phyloP scores from a whole-genome alignment of 106 monocot species.

The Dioscorea zingiberensis region DNA sequence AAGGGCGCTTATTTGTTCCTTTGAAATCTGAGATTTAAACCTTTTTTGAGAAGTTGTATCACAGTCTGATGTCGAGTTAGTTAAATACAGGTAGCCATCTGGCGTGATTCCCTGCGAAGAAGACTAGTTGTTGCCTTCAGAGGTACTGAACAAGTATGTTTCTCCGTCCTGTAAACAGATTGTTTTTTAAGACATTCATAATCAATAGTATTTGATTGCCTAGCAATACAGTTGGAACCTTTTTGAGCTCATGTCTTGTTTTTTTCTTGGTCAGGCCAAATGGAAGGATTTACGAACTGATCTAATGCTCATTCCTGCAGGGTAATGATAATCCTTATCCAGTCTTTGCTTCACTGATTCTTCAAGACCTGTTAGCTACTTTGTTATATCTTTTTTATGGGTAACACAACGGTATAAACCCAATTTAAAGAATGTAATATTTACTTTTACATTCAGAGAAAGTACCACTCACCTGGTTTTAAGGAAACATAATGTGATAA shows the following conservation, averaged over 20 bases:
- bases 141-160: conserved; percentile 93
- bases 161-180: not conserved
- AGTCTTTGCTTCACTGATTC: too few relatives aligned
- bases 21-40: not conserved
- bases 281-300: conserved; percentile 96
- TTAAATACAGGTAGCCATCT: conserved; percentile 70
- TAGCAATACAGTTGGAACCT: not conserved
- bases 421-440: too few relatives aligned
- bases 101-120: conserved; percentile 72
- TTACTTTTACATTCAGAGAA: too few relatives aligned
- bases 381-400: too few relatives aligned
- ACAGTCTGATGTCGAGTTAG: not conserved
- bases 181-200: not conserved
- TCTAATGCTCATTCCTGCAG: conserved; percentile 79
- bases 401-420: too few relatives aligned
- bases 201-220: not conserved
- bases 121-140: conserved; percentile 85
- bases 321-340: conserved; percentile 29
- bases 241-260: not conserved
- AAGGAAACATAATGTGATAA: too few relatives aligned
- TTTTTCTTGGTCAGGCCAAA: conserved; percentile 35
- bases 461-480: too few relatives aligned
- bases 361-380: too few relatives aligned
- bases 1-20: too few relatives aligned
- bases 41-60: conserved; percentile 1